Percentiles rank a stretch among this genome's conserved stretches.
These are phyloP conservation scores for Rhodotorula diobovata DNA, from an alignment of 768 basidiomycete species.

Conservation along the genomic window DNA sequence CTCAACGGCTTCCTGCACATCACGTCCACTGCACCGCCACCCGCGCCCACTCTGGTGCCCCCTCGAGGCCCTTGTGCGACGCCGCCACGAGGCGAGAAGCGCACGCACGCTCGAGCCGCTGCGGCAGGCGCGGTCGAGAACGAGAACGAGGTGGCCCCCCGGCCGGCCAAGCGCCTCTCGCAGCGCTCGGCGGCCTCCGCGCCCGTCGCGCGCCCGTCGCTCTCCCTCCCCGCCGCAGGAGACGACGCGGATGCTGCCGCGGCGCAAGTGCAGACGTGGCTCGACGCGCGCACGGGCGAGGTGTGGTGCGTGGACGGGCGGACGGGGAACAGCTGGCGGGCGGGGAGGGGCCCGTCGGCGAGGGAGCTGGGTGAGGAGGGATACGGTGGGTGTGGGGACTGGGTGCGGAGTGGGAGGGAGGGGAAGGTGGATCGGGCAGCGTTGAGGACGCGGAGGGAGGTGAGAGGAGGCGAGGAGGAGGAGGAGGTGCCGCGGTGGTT, in stretches of 20 bases:
- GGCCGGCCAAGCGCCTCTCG: background rate
- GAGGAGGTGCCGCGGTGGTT: slow-evolving; percentile 61
- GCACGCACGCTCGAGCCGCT: too few relatives aligned
- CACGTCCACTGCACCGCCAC: background rate
- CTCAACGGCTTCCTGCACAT: slow-evolving; percentile 56
- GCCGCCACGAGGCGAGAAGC: too few relatives aligned
- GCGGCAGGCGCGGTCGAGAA: too few relatives aligned
- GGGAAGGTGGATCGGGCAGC: slow-evolving; percentile 13
- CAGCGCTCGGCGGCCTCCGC: background rate
- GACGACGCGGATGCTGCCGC: background rate
- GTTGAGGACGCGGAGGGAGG: slow-evolving; percentile 27
- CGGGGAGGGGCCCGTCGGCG: slow-evolving; percentile 18
- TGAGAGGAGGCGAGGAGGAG: background rate
- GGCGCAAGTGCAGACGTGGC: slow-evolving; percentile 54
- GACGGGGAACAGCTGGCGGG: slow-evolving; percentile 63
- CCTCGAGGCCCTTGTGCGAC: too few relatives aligned
- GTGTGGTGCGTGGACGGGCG: slow-evolving; percentile 61
- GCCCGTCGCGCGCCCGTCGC: background rate
- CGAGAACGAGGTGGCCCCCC: background rate
- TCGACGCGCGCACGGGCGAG: slow-evolving; percentile 61
- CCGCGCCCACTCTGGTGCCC: too few relatives aligned
- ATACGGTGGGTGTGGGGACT: background rate
- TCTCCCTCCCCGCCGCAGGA: background rate
- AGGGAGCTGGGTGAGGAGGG: slow-evolving; percentile 12
- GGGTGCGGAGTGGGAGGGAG: background rate